Evolutionary conservation across 495 filamentous ascomycete genomes (phyloP), one percentile per base, ranked within the genome.

Genomic region (Podospora pseudopauciseta): DNA sequence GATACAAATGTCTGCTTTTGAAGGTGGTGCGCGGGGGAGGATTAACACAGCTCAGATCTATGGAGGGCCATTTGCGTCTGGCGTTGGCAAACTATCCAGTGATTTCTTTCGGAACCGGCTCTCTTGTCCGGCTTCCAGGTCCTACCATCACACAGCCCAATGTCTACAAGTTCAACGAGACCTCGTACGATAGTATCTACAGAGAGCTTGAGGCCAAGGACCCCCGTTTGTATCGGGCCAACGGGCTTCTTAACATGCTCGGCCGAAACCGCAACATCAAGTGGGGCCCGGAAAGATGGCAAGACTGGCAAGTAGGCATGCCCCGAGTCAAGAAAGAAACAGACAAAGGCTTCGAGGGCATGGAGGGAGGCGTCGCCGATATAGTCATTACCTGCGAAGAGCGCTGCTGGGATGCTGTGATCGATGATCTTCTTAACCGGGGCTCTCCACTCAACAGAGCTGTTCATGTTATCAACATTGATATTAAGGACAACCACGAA

Each of bases 381-480:
- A 82, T 98, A 3, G 94, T 99, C 67, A 91, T 99, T 68, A 99
- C 96, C 16, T 99, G 96, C 75, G 96, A 99, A 77, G 96, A 99
- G 78, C 85, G 94, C 59, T 99, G 96, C 77, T 99, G 95, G 92
- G 96, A 99, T 80, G 94, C 96, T 49, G 95, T 99, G 57, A 86
- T 99, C 6, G 96, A 99, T 70, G 93, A 99, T 75, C 82, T 99
- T 62, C 86, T 94, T 56, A 92, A 88, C 69, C 87, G 96, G 69
- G 94, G 93, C 13, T 86, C 89, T 0, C 86, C 88, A 5, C 83
- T 98, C 27, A 98, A 98, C 79, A 84, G 91, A 11, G 93, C 94
- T 0, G 94, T 99, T 11, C 95, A 99, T 76, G 90, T 99, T 66
- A 93, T 99, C 81, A 98, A 97, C 74, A 89, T 99, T 62, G 95